phyloP scores from a whole-genome alignment of 306 rosid species.

The Macrotyloma uniflorum region DNA sequence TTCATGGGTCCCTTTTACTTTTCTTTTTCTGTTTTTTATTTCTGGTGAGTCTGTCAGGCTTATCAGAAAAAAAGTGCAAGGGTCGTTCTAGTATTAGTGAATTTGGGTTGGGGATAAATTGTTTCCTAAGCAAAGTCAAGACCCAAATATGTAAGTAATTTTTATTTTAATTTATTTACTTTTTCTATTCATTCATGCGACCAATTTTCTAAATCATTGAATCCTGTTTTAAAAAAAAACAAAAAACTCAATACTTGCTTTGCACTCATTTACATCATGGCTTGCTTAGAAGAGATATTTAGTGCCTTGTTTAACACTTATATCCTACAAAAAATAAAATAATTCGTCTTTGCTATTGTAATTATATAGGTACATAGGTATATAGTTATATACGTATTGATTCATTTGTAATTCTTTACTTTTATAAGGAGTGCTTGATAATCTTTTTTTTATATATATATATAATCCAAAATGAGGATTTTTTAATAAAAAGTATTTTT shows the following conservation, averaged over 20 bases:
- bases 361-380: too few relatives aligned
- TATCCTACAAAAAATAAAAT: neutral
- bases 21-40: neutral
- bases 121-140: conserved; percentile 28
- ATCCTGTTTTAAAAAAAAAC: neutral
- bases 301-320: neutral
- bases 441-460: neutral
- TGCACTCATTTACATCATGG: neutral
- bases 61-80: conserved; percentile 31
- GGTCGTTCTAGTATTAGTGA: conserved; percentile 15
- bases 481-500: neutral
- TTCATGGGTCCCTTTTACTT: conserved; percentile 33
- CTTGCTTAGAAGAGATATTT: neutral
- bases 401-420: neutral
- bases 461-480: neutral
- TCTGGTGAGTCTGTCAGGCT: conserved; percentile 28
- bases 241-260: too few relatives aligned
- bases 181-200: neutral
- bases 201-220: neutral
- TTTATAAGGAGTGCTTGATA: conserved; percentile 8
- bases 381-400: neutral
- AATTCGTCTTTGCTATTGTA: neutral
- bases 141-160: conserved; percentile 5
- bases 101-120: conserved; percentile 13
- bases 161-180: conserved; percentile 1